Percentiles rank a stretch among this genome's conserved stretches.
phyloP scores from a whole-genome alignment of 2,329 filamentous ascomycete genomes.

The Ophiostoma triangulosporum region DNA sequence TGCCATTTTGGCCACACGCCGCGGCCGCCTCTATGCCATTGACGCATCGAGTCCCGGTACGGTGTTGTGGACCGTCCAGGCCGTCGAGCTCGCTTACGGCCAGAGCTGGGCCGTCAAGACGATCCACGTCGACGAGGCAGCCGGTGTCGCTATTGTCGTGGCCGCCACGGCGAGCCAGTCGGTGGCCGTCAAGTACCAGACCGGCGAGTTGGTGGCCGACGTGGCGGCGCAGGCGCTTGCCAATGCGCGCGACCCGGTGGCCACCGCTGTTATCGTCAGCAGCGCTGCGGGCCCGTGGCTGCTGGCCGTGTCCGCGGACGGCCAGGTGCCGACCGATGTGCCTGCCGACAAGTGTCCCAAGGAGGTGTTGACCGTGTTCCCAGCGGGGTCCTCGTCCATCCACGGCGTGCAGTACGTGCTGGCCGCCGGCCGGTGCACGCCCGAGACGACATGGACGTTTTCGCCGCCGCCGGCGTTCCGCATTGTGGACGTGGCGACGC shows the following conservation, averaged over 20 bases:
- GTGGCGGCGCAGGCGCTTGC: constrained; percentile 26
- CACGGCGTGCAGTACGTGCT: constrained; percentile 40
- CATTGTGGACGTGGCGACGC: constrained; percentile 53
- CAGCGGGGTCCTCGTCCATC: constrained; percentile 29
- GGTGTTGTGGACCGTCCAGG: constrained; percentile 62
- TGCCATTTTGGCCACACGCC: constrained; percentile 64
- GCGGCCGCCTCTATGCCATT: constrained; percentile 67
- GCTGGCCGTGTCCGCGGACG: constrained; percentile 37
- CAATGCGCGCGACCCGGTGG: constrained; percentile 21
- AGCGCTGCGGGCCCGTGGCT: constrained; percentile 39
- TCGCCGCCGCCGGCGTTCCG: constrained; percentile 49
- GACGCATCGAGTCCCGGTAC: constrained; percentile 62
- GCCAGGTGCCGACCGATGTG: constrained; percentile 33
- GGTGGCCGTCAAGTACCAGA: constrained; percentile 39
- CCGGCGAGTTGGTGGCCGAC: constrained; percentile 27
- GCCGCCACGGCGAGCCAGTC: constrained; percentile 45
- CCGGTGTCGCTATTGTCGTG: constrained; percentile 43
- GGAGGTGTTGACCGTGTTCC: constrained; percentile 39
- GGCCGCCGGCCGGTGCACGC: constrained; percentile 27
- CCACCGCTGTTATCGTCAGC: constrained; percentile 38
- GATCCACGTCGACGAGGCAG: constrained; percentile 46
- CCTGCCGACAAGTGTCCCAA: constrained; percentile 27
- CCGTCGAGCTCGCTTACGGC: constrained; percentile 38
- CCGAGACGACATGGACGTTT: constrained; percentile 59
- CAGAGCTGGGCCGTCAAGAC: constrained; percentile 52